Conservation (phyloP, 495 filamentous ascomycete species). For the Hypomontagnella submonticulosa region DNA sequence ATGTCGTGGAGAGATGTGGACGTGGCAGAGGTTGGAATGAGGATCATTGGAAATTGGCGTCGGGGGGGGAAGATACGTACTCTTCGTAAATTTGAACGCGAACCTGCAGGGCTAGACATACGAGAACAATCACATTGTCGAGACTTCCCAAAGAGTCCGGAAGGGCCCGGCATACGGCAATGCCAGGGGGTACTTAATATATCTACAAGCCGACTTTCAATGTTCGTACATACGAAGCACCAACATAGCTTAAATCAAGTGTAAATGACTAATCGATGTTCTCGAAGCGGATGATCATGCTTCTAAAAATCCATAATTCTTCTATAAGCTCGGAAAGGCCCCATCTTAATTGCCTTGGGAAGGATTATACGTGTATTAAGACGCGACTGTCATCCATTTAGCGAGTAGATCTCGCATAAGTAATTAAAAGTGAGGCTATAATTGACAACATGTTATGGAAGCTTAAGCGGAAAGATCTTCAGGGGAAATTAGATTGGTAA, state of each 20-base stretch:
- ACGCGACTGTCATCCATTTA: too few relatives aligned
- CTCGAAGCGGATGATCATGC: too few relatives aligned
- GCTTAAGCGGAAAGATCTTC: conserved; percentile 1
- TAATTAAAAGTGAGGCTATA: too few relatives aligned
- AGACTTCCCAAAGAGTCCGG: conserved; percentile 2
- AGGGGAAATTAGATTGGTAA: not conserved
- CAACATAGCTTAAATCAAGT: too few relatives aligned
- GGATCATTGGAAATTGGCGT: conserved; percentile 16
- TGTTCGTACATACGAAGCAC: not conserved
- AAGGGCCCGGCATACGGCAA: not conserved
- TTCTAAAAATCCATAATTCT: too few relatives aligned
- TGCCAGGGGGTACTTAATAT: not conserved
- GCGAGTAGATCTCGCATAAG: too few relatives aligned
- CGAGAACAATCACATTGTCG: conserved; percentile 2
- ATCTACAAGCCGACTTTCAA: not conserved
- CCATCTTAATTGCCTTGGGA: not conserved
- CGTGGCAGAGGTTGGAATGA: conserved; percentile 11
- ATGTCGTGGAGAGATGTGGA: not conserved
- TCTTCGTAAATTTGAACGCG: not conserved
- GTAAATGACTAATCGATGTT: too few relatives aligned
- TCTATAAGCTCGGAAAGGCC: not conserved
- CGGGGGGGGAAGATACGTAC: not conserved
- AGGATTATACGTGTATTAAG: not conserved
- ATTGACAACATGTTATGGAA: too few relatives aligned
- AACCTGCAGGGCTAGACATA: conserved; percentile 2